Conservation (phyloP, 306 rosid genomes). For the Ormosia semicastrata region DNA sequence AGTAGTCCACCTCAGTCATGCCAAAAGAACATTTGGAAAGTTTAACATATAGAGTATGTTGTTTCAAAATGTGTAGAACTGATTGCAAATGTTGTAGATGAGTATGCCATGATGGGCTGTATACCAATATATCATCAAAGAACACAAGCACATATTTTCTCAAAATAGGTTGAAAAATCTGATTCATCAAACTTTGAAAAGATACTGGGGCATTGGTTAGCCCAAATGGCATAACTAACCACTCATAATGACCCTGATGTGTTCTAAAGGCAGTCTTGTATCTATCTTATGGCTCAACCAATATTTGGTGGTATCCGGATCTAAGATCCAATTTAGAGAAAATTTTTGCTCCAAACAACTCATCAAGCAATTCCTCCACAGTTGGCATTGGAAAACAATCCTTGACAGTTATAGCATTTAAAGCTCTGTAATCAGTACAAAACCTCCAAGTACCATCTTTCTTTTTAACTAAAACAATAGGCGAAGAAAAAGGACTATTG, state of each 20-base stretch:
- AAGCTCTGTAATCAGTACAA: background rate
- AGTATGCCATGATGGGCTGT: too few species aligned
- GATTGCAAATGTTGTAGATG: too few species aligned
- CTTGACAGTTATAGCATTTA: background rate
- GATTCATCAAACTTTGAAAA: too few species aligned
- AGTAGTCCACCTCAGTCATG: too few species aligned
- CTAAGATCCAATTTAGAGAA: background rate
- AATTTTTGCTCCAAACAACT: background rate
- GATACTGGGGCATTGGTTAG: background rate
- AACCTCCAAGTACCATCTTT: background rate
- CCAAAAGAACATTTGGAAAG: too few species aligned
- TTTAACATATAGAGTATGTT: too few species aligned
- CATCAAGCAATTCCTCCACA: background rate
- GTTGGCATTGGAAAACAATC: background rate
- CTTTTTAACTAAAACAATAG: background rate
- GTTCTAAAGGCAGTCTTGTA: background rate
- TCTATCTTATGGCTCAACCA: fast-evolving
- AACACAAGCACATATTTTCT: too few species aligned
- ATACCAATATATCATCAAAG: too few species aligned
- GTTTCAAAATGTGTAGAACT: too few species aligned
- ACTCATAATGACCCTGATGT: background rate
- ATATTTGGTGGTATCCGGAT: background rate
- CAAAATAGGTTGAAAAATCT: too few species aligned
- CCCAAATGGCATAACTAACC: background rate
- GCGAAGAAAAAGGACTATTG: background rate